phyloP scores from a whole-genome alignment of 306 rosid genomes.

The Begonia loranthoides region DNA sequence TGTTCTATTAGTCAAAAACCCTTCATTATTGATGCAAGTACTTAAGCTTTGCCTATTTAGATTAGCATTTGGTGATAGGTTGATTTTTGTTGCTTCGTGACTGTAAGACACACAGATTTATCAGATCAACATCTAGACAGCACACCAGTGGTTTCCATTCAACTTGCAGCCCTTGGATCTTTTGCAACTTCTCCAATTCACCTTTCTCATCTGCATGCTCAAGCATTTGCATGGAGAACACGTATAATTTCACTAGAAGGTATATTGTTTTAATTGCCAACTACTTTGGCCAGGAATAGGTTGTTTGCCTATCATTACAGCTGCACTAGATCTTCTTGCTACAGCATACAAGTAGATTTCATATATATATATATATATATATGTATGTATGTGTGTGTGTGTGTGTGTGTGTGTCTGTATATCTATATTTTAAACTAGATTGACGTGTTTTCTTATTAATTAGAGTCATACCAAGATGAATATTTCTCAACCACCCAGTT shows the following conservation, averaged over 20 bases:
- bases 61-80: slow-evolving; percentile 1
- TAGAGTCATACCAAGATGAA: no score
- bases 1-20: not conserved
- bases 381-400: no score
- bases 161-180: slow-evolving; percentile 47
- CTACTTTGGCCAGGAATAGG: not conserved
- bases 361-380: no score
- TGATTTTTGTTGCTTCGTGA: slow-evolving; percentile 12
- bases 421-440: no score
- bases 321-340: not conserved
- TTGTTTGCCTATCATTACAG: slow-evolving; percentile 5
- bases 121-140: slow-evolving; percentile 30
- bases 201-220: slow-evolving; percentile 33
- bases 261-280: slow-evolving; percentile 4
- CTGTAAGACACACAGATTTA: slow-evolving; percentile 40
- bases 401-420: no score
- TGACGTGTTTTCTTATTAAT: no score
- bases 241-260: slow-evolving; percentile 56
- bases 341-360: no score
- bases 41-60: not conserved
- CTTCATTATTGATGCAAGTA: not conserved
- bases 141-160: slow-evolving; percentile 44
- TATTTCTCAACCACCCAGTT: no score
- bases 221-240: slow-evolving; percentile 60
- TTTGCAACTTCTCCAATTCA: slow-evolving; percentile 43